Conservation (phyloP, 306 rosid species). For the Acacia confusa region DNA sequence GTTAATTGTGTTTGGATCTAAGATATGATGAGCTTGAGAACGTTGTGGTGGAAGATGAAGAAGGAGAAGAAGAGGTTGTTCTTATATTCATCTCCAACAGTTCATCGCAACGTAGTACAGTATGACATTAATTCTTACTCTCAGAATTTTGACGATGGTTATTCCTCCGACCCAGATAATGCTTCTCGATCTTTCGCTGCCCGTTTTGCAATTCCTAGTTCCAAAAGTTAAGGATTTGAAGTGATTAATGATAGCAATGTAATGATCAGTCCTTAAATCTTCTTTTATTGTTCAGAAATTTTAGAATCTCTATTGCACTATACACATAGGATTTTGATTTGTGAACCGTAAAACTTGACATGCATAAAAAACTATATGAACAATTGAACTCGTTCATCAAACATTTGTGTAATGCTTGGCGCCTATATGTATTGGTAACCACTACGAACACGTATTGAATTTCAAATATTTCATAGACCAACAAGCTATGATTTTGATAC, state of each 20-base stretch:
- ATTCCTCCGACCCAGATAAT: conserved; percentile 51
- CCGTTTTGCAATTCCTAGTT: conserved; percentile 54
- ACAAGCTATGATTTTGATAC: no score
- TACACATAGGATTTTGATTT: neutral
- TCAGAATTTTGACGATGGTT: conserved; percentile 71
- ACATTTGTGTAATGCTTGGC: no score
- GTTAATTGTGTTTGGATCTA: neutral
- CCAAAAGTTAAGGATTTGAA: neutral
- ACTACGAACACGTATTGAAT: no score
- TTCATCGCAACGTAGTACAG: conserved; percentile 19
- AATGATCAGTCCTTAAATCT: neutral
- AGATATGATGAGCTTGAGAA: conserved; percentile 1
- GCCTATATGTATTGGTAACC: no score
- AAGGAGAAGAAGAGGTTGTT: conserved; percentile 14
- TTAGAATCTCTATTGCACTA: neutral
- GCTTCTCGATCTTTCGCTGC: conserved; percentile 67
- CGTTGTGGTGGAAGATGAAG: neutral
- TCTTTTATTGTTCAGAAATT: neutral
- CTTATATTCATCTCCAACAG: neutral
- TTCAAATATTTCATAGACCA: no score
- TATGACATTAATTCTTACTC: conserved; percentile 57
- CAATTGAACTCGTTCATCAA: no score
- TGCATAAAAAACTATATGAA: neutral
- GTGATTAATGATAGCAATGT: neutral
- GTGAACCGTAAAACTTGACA: neutral